Percentiles rank a stretch among this genome's conserved stretches.
These are phyloP conservation scores for Catenaria anguillulae DNA, from an alignment of 371 early-diverging fungal species.

Conservation along the genomic window DNA sequence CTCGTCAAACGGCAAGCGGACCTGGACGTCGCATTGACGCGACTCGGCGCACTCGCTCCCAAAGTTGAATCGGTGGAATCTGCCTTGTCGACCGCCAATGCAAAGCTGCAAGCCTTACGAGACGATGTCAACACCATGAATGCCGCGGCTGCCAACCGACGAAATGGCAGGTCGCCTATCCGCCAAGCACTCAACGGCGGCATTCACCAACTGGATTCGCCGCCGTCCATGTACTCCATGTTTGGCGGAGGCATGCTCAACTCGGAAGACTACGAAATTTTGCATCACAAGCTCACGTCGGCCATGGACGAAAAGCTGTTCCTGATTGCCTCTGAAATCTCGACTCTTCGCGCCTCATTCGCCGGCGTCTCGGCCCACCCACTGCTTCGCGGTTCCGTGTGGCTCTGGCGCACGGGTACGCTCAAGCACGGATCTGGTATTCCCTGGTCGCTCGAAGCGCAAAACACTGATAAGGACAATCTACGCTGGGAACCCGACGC, in stretches of 20 bases:
- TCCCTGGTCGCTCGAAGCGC: constrained; percentile 25
- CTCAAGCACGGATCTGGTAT: constrained; percentile 20
- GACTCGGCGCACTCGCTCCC: not conserved
- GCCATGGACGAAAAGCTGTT: constrained; percentile 33
- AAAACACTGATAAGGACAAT: constrained; percentile 30
- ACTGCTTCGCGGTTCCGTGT: constrained; percentile 20
- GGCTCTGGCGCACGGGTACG: constrained; percentile 23
- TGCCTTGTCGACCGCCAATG: too few species aligned
- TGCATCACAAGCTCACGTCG: constrained; percentile 12
- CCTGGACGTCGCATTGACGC: not conserved
- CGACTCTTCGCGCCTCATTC: constrained; percentile 17
- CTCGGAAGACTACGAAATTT: not conserved
- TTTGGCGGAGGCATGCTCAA: too few species aligned
- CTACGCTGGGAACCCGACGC: constrained; percentile 19
- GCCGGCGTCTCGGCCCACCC: constrained; percentile 16
- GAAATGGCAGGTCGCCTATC: too few species aligned
- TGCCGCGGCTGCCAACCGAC: too few species aligned
- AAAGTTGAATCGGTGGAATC: too few species aligned
- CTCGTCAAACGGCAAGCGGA: not conserved
- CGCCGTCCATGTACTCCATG: too few species aligned
- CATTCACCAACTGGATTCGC: too few species aligned
- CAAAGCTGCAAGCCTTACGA: too few species aligned
- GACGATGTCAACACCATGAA: too few species aligned
- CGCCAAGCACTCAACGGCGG: too few species aligned
- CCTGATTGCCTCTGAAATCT: constrained; percentile 22